These are phyloP conservation scores for Paecilomyces dactylethromorphus DNA, from an alignment of 2,329 filamentous ascomycete species.

Conservation along the genomic window DNA sequence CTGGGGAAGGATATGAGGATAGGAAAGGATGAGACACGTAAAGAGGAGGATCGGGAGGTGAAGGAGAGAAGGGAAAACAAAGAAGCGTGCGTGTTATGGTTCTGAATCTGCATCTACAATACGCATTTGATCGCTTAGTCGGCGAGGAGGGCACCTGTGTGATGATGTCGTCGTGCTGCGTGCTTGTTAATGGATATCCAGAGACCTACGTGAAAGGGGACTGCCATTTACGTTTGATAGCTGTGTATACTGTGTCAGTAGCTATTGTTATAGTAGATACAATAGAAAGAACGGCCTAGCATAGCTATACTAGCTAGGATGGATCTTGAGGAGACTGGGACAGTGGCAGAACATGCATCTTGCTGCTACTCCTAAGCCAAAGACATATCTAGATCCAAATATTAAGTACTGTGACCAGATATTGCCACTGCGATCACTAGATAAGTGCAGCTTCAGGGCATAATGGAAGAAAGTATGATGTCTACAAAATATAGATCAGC, in stretches of 20 bases:
- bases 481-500: not conserved
- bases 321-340: too few relatives aligned
- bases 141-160: not conserved
- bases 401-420: not conserved
- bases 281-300: too few relatives aligned
- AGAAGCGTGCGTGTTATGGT: not conserved
- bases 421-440: too few relatives aligned
- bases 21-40: not conserved
- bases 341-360: too few relatives aligned
- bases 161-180: not conserved
- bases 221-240: not conserved
- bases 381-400: not conserved
- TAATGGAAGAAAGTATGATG: not conserved
- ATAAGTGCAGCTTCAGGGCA: not conserved
- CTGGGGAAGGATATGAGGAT: not conserved
- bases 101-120: not conserved
- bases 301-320: too few relatives aligned
- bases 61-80: not conserved
- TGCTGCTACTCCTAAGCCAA: too few relatives aligned
- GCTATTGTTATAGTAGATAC: not conserved
- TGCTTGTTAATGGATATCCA: not conserved
- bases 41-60: not conserved
- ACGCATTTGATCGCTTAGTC: not conserved
- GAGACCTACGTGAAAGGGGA: not conserved
- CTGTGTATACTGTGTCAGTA: not conserved